Evolutionary conservation across 768 basidiomycete genomes (phyloP).

Genomic region (Leccinum longicurvipes): DNA sequence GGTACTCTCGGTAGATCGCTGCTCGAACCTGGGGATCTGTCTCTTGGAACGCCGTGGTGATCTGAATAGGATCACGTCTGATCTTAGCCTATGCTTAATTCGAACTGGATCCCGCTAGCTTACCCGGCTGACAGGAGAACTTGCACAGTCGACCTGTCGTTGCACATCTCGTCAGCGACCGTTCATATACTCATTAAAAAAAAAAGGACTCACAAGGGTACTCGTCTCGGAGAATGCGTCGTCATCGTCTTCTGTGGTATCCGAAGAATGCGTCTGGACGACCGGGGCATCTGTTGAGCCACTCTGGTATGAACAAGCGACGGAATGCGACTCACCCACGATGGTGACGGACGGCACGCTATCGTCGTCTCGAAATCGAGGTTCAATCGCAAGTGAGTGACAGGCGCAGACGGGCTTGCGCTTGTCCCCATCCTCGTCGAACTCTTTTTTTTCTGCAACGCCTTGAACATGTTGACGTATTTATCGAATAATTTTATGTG

Average conservation of each 20-base stretch:
- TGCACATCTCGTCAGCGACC: not conserved
- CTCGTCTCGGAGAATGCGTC: slow-evolving; percentile 10
- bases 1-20: slow-evolving; percentile 11
- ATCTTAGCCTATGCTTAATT: not conserved
- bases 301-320: not conserved
- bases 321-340: not conserved
- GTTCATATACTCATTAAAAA: not conserved
- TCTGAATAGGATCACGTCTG: slow-evolving; percentile 3
- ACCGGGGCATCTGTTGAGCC: not conserved
- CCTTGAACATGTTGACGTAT: not conserved
- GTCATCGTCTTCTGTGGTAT: not conserved
- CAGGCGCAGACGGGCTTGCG: not conserved
- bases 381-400: not conserved
- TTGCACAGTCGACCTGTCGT: not conserved
- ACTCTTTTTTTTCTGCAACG: not conserved
- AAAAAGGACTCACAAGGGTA: slow-evolving; percentile 11
- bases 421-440: not conserved
- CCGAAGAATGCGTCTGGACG: not conserved
- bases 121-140: not conserved
- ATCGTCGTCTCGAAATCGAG: not conserved
- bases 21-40: slow-evolving; percentile 1
- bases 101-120: not conserved
- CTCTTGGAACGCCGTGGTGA: slow-evolving; percentile 11
- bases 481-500: not conserved
- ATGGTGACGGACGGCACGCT: not conserved